Conservation (phyloP, 352 stramenopile genomes). For the Pythium oligandrum region DNA sequence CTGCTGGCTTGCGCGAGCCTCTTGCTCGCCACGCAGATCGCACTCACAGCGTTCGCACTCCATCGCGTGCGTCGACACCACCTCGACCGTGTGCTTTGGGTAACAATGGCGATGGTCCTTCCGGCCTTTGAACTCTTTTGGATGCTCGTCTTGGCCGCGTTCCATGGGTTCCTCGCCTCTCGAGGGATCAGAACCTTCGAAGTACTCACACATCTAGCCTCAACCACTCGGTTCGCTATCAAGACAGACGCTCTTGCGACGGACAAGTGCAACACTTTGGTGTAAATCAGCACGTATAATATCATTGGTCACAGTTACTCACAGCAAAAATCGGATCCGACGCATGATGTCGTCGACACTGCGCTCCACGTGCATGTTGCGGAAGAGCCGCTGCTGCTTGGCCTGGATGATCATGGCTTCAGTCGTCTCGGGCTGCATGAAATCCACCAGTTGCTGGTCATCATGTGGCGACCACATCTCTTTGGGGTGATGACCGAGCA, state of each 20-base stretch:
- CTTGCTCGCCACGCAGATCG: slow-evolving; percentile 47
- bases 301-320: not conserved
- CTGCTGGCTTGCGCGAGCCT: slow-evolving; percentile 53
- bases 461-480: slow-evolving; percentile 48
- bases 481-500: slow-evolving; percentile 11
- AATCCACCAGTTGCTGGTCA: slow-evolving; percentile 37
- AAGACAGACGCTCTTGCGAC: too few species aligned
- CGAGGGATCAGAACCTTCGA: slow-evolving; percentile 48
- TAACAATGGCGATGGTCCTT: slow-evolving; percentile 24
- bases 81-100: slow-evolving; percentile 7
- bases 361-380: slow-evolving; percentile 30
- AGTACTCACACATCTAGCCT: not conserved
- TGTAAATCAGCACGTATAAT: too few species aligned
- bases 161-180: slow-evolving; percentile 61
- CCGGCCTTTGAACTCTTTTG: slow-evolving; percentile 52
- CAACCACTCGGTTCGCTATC: not conserved
- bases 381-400: slow-evolving; percentile 27
- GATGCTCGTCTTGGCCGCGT: slow-evolving; percentile 48
- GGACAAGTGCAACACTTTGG: too few species aligned
- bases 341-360: slow-evolving; percentile 35
- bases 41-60: slow-evolving; percentile 43
- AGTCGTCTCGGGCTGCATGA: slow-evolving; percentile 12
- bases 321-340: slow-evolving; percentile 67
- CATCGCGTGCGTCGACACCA: slow-evolving; percentile 11
- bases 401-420: slow-evolving; percentile 22